Base-by-base conservation (phyloP, 768 basidiomycete genomes). In the Boletus rubropictus region DNA sequence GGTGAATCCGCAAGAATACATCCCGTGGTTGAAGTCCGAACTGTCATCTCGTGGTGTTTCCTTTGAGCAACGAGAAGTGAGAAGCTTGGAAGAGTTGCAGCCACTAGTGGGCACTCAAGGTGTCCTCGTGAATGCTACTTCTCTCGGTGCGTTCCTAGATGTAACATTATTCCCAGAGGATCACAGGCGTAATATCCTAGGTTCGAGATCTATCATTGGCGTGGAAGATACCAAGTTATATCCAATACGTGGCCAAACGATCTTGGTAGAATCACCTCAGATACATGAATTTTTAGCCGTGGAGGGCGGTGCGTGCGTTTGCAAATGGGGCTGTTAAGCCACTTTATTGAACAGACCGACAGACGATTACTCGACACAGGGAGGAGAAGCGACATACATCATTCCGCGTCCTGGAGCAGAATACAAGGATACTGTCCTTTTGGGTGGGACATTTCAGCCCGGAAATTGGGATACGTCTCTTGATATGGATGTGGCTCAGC, bases 231-330 rank as follows among this genome's bases (percentile, higher is more conserved):
- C 73, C 48, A 70, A 69, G 20, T 69, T 92, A 20, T 81, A 79
- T 60, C 89, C 92, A 1, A 77, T 92, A 52, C 75, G 90, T 36
- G 92, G 92, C 7, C 93, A 95, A 67, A 84, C 88, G 0, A 81
- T 93, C 8, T 63, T 92, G 15, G 72, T 94, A 18, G 66, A 78
- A 32, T 86, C 88, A 3, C 84, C 87, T 0, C 75, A 77, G 68
- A 69, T 89, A 37, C 42, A 68, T 36, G 69, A 72, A 46, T 69
- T 57, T 44, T 29, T 70, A 24, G 39, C 43, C 55, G 55, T 49
- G 22, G 37, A 58, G 9, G 25, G 42, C 10, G 63, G 71, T 69
- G 38, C 44, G 66, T 51, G 36, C 9, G 3, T 29, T 36, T 17
- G 31, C 14, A 18, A 25, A 37, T 15, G 22, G 9, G 8, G 9